Percentiles rank a stretch among this genome's conserved stretches.
phyloP scores from a whole-genome alignment of 1,139 yeast genomes.

The Meyerozyma smithsonii region DNA sequence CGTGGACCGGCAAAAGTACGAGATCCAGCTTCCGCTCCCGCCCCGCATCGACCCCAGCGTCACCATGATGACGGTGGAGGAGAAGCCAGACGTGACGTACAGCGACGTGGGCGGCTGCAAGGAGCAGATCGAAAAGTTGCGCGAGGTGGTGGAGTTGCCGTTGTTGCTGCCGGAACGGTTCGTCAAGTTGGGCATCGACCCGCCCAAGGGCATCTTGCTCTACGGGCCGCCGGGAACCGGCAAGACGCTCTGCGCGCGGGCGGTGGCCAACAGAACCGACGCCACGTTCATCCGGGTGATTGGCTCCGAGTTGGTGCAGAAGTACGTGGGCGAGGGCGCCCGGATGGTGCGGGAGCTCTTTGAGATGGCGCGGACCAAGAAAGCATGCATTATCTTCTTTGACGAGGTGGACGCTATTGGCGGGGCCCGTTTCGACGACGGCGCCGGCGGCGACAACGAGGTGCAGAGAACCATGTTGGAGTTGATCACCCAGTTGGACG shows the following conservation, averaged over 20 bases:
- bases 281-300: conserved; percentile 97
- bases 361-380: conserved; percentile 97
- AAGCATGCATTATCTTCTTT: conserved; percentile 92
- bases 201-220: conserved; percentile 92
- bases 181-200: conserved; percentile 94
- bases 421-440: conserved; percentile 98
- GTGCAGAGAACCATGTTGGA: conserved; percentile 99
- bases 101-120: conserved; percentile 97
- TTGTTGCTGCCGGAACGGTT: conserved; percentile 92
- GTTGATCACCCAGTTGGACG: conserved; percentile 93
- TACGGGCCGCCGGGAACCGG: conserved; percentile 99
- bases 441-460: conserved; percentile 99
- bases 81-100: conserved; percentile 89
- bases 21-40: conserved; percentile 93
- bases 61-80: conserved; percentile 99
- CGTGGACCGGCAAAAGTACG: conserved; percentile 94
- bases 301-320: conserved; percentile 96
- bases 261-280: conserved; percentile 97
- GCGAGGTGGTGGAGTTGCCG: conserved; percentile 97
- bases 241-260: conserved; percentile 95
- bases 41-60: conserved; percentile 97
- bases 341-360: conserved; percentile 97
- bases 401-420: conserved; percentile 99
- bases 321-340: conserved; percentile 99
- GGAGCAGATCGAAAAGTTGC: conserved; percentile 92